Evolutionary conservation across 495 filamentous ascomycete species (phyloP), one percentile per base, ranked within the genome.

Genomic region (Venustampulla echinocandica): DNA sequence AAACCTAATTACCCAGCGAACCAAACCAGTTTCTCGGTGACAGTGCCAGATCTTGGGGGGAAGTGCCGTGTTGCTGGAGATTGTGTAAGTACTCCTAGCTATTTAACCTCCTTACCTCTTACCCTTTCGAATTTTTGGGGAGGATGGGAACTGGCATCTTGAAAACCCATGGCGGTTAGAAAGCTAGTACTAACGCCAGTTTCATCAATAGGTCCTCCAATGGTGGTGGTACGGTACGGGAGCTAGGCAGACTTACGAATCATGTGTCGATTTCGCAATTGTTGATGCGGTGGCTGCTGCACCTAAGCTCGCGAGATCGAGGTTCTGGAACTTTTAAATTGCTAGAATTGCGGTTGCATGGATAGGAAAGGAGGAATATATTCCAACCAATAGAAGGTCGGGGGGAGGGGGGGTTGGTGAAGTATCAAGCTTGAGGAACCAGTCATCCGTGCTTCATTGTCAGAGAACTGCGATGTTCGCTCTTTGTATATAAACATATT

Each of bases 221-320:
- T 79, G 75, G 73, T 81, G 66, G 62, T 88, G 82, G 82, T 79
- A 77, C 53, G 81, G 80, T 42, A 68, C 70, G 32, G 73, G 69
- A 6, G 76, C 80, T 25, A 71, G 75, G 37, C 82, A 88, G 69
- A 84, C 82, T 21, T 87, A 87, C 52, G 79, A 87, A 71, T 73
- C 74, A 33, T 85, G 82, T 58, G 58, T 85, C 53, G 82, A 88
- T 59, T 84, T 87, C 61, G 77, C 73, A 27, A 60, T 82, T 36
- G 25, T 18, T 3, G 32, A 15, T 19, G 19, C 36, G 17, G 46
- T 46, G 10, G 21, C 49, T 13, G 18, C 53, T 13, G 42, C 17
- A 15, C 9, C 15, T 10, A 10, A 10, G 10, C 15, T 18, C 6
- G 34, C 15, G 6, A 37, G 15, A 15, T 37, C 34, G 6, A 37